These are phyloP conservation scores for Ophiostoma montium DNA, from an alignment of 2,329 filamentous ascomycete genomes.

Conservation along the genomic window DNA sequence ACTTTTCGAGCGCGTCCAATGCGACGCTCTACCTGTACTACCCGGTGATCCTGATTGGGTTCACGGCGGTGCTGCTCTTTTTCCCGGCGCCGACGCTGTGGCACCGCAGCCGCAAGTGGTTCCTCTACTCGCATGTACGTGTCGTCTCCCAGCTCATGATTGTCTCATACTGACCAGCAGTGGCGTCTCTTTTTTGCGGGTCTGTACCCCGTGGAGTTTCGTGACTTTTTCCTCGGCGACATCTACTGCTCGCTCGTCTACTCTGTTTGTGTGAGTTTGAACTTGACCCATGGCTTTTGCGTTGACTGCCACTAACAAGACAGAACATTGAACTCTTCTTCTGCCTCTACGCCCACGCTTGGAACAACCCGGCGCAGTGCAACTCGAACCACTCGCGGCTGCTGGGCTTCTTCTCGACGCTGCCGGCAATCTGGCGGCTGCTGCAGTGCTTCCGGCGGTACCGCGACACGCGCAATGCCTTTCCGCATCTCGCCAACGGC, in stretches of 20 bases:
- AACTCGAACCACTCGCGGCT: constrained; percentile 75
- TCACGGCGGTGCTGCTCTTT: constrained; percentile 57
- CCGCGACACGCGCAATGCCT: constrained; percentile 69
- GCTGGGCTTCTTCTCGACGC: constrained; percentile 68
- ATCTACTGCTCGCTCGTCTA: constrained; percentile 97
- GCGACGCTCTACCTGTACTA: constrained; percentile 69
- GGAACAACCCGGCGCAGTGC: constrained; percentile 60
- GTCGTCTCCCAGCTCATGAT: too few relatives aligned
- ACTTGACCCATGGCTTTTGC: too few relatives aligned
- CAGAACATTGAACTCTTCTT: constrained; percentile 89
- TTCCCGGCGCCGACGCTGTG: constrained; percentile 63
- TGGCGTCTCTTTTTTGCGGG: constrained; percentile 67
- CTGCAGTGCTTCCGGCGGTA: constrained; percentile 87
- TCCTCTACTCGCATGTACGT: constrained; percentile 74
- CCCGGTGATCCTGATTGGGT: constrained; percentile 61
- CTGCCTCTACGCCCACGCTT: constrained; percentile 73
- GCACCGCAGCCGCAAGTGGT: constrained; percentile 67
- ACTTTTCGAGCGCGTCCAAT: constrained; percentile 58
- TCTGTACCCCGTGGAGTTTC: constrained; percentile 78
- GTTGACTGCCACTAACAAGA: not conserved
- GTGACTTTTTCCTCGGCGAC: constrained; percentile 94
- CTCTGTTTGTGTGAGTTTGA: constrained; percentile 66
- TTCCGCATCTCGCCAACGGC: constrained; percentile 84
- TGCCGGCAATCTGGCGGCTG: constrained; percentile 83
- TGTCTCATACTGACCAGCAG: constrained; percentile 40